These are phyloP conservation scores for Globisporangium paddicum DNA, from an alignment of 352 stramenopile genomes.

Conservation along the genomic window DNA sequence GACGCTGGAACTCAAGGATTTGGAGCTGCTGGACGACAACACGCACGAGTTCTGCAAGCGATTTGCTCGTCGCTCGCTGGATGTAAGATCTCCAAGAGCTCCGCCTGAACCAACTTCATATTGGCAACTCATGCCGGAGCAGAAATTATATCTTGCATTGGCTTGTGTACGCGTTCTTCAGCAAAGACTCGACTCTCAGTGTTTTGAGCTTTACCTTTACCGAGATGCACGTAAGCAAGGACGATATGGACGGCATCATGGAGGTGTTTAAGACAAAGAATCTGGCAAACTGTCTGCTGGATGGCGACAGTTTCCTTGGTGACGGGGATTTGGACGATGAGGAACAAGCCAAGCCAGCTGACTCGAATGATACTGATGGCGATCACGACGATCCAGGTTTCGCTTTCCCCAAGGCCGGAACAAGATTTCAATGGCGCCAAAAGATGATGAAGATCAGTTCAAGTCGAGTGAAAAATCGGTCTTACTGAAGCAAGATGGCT, in stretches of 20 bases:
- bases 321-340: background rate
- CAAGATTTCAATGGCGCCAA: background rate
- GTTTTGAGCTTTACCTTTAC: background rate
- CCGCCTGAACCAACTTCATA: background rate
- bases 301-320: background rate
- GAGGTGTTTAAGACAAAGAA: conserved; percentile 16
- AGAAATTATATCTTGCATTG: background rate
- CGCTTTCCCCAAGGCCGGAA: background rate
- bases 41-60: background rate
- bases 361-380: background rate
- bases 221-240: background rate
- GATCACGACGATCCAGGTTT: background rate
- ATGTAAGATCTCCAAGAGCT: background rate
- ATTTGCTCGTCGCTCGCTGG: background rate
- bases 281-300: conserved; percentile 21
- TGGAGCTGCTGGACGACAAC: background rate
- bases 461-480: background rate
- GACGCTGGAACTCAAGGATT: background rate
- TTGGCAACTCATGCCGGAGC: background rate
- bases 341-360: background rate
- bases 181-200: conserved; percentile 1
- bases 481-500: background rate
- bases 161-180: conserved; percentile 10
- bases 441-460: background rate
- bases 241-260: conserved; percentile 19